These are phyloP conservation scores for Aspergillus tamarii DNA, from an alignment of 2,329 filamentous ascomycete genomes.

Conservation along the genomic window DNA sequence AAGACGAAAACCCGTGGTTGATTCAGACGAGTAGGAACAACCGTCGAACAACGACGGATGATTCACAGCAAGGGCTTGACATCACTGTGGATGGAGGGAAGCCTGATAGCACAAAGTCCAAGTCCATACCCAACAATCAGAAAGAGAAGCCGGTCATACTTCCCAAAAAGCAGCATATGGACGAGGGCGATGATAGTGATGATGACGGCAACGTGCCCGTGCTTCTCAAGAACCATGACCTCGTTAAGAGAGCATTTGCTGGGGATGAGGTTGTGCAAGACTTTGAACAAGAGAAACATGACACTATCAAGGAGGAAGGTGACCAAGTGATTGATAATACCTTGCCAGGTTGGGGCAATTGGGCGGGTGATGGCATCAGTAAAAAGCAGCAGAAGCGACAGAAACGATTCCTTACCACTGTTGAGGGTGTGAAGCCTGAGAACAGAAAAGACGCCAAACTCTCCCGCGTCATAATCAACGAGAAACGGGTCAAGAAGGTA, in stretches of 20 bases:
- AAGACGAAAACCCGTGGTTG: slow-evolving; percentile 43
- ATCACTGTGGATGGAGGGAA: slow-evolving; percentile 33
- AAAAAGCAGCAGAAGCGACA: slow-evolving; percentile 65
- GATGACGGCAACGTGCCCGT: slow-evolving; percentile 46
- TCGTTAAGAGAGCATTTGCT: slow-evolving; percentile 84
- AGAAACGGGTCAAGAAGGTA: slow-evolving; percentile 88
- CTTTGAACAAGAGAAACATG: slow-evolving; percentile 79
- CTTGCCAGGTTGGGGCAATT: slow-evolving; percentile 92
- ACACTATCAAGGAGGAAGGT: slow-evolving; percentile 72
- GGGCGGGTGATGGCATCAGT: slow-evolving; percentile 82
- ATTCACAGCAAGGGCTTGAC: slow-evolving; percentile 37
- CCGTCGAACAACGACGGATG: slow-evolving; percentile 30
- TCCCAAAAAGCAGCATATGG: slow-evolving; percentile 34
- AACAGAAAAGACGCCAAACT: slow-evolving; percentile 82
- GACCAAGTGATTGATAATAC: slow-evolving; percentile 81
- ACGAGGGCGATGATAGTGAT: slow-evolving; percentile 49
- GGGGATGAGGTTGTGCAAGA: slow-evolving; percentile 80
- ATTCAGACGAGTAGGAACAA: slow-evolving; percentile 39
- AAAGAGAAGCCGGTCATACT: slow-evolving; percentile 23
- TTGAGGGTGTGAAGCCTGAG: slow-evolving; percentile 72
- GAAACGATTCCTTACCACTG: slow-evolving; percentile 54
- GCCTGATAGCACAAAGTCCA: slow-evolving; percentile 20
- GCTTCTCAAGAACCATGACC: slow-evolving; percentile 59
- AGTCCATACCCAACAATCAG: slow-evolving; percentile 23
- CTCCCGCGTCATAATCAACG: slow-evolving; percentile 85